Evolutionary conservation across 1,284 basidiomycete genomes (phyloP).

Genomic region (Malassezia vespertilionis): DNA sequence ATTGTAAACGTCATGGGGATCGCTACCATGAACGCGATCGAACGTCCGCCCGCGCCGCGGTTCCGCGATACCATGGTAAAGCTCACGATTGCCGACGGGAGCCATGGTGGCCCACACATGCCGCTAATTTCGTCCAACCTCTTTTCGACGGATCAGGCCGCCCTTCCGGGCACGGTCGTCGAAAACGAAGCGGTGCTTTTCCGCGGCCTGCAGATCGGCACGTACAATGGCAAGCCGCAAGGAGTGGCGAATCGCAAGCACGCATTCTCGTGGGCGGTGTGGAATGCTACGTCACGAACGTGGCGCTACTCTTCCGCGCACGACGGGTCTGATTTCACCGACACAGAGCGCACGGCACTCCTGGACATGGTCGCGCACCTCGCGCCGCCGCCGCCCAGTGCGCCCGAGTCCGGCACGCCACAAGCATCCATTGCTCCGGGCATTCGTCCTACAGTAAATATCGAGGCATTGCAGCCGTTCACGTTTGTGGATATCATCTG

Average conservation of each 20-base stretch:
- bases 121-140: constrained; percentile 6
- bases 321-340: not conserved
- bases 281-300: not conserved
- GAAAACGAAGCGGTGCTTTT: constrained; percentile 10
- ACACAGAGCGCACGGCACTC: constrained; percentile 8
- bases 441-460: constrained; percentile 17
- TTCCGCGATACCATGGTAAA: constrained; percentile 2
- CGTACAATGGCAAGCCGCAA: constrained; percentile 4
- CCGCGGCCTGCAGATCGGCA: constrained; percentile 10
- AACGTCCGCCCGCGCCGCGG: constrained; percentile 19
- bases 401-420: not conserved
- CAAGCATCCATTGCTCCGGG: too few species aligned
- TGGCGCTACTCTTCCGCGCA: constrained; percentile 3
- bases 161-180: constrained; percentile 1
- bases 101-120: not conserved
- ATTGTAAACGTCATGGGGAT: constrained; percentile 27
- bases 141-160: constrained; percentile 5
- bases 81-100: constrained; percentile 1
- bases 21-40: constrained; percentile 18
- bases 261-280: constrained; percentile 6
- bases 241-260: not conserved
- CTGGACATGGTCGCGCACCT: constrained; percentile 19
- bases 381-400: constrained; percentile 6
- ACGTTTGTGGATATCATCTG: constrained; percentile 30
- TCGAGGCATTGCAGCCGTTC: constrained; percentile 21